phyloP scores from a whole-genome alignment of 2,329 filamentous ascomycete genomes.

The Pseudogymnoascus sp. region DNA sequence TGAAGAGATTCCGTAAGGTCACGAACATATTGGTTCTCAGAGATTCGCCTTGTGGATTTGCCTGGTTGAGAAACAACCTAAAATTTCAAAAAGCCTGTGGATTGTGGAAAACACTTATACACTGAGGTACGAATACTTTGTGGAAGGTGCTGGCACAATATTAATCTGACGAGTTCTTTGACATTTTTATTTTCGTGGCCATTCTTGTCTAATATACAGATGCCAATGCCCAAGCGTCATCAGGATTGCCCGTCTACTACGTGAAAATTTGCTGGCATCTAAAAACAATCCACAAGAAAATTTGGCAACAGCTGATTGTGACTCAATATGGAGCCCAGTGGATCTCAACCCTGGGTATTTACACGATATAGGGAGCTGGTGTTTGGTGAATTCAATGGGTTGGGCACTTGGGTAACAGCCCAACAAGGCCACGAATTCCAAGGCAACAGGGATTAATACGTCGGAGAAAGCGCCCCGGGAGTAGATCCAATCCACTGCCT shows the following conservation, averaged over 20 bases:
- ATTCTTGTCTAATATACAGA: conserved; percentile 4
- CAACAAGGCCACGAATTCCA: conserved; percentile 1
- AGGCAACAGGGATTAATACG: background rate
- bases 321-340: conserved; percentile 6
- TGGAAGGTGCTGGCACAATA: background rate
- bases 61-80: conserved; percentile 4
- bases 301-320: conserved; percentile 4
- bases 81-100: background rate
- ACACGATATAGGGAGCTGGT: conserved; percentile 2
- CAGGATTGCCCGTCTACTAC: conserved; percentile 1
- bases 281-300: background rate
- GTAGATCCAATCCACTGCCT: background rate
- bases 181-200: conserved; percentile 5
- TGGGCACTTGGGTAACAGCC: background rate
- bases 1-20: conserved; percentile 5
- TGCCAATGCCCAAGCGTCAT: background rate
- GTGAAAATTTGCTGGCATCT: background rate
- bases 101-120: conserved; percentile 9
- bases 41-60: background rate
- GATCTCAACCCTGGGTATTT: background rate
- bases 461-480: background rate
- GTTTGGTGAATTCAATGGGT: background rate
- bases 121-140: conserved; percentile 4
- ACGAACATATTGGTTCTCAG: conserved; percentile 9
- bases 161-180: background rate